Evolutionary conservation across 495 filamentous ascomycete genomes (phyloP).

Genomic region (Aspergillus cristatus): DNA sequence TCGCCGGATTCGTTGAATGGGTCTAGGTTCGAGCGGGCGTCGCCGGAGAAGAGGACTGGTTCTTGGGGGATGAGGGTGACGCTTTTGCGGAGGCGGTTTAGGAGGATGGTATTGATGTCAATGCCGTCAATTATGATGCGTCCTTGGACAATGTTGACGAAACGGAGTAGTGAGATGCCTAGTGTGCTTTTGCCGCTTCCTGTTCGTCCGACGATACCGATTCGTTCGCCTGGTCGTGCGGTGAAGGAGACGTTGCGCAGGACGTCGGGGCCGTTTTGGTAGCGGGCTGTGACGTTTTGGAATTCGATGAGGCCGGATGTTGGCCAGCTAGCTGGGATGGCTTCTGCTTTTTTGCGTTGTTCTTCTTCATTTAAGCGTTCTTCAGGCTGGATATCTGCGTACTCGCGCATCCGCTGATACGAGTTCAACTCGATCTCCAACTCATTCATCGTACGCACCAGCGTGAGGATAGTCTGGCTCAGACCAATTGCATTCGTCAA

Average conservation of each 20-base stretch:
- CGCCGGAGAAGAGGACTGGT: slow-evolving; percentile 49
- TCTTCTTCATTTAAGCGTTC: slow-evolving; percentile 23
- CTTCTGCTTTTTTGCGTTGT: slow-evolving; percentile 19
- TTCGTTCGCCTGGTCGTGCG: slow-evolving; percentile 41
- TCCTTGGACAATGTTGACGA: slow-evolving; percentile 35
- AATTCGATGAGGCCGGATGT: slow-evolving; percentile 39
- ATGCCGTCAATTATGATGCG: slow-evolving; percentile 44
- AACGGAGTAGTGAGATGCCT: slow-evolving; percentile 47
- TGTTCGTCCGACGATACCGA: slow-evolving; percentile 54
- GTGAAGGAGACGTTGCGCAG: slow-evolving; percentile 43
- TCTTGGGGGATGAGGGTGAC: slow-evolving; percentile 57
- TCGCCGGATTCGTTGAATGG: slow-evolving; percentile 37
- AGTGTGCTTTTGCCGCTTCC: slow-evolving; percentile 57
- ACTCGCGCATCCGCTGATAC: slow-evolving; percentile 41
- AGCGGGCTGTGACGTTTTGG: slow-evolving; percentile 38
- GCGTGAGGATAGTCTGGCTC: slow-evolving; percentile 31
- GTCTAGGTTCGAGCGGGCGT: slow-evolving; percentile 47
- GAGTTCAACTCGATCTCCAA: slow-evolving; percentile 42
- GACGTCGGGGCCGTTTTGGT: slow-evolving; percentile 37
- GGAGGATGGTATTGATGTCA: slow-evolving; percentile 41
- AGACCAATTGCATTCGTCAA: slow-evolving; percentile 40
- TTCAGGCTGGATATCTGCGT: slow-evolving; percentile 34
- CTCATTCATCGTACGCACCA: slow-evolving; percentile 40
- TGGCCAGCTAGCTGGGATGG: slow-evolving; percentile 36
- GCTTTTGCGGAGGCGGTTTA: slow-evolving; percentile 43